A percentile compares a stretch with the other conserved stretches of the same genome.
phyloP scores from a whole-genome alignment of 2,329 filamentous ascomycete species.

The Paecilomyces fulvus region DNA sequence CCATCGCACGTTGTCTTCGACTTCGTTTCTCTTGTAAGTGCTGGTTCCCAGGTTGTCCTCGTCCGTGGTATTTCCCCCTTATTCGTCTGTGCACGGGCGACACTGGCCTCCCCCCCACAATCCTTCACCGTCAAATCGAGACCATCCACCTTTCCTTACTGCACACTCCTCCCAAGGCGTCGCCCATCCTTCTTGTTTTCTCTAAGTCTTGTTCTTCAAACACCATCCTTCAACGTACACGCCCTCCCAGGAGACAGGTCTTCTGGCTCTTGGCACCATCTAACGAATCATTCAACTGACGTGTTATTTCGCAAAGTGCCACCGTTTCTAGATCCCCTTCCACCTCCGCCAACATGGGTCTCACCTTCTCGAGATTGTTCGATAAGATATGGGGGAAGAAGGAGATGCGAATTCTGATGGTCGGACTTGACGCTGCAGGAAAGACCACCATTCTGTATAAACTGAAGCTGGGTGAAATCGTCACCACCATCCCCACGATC shows the following conservation, averaged over 20 bases:
- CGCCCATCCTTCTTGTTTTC: background rate
- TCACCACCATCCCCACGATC: slow-evolving; percentile 98
- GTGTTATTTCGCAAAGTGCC: slow-evolving; percentile 5
- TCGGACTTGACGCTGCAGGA: slow-evolving; percentile 97
- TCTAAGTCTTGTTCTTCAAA: background rate
- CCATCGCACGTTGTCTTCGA: slow-evolving; percentile 9
- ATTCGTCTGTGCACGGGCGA: slow-evolving; percentile 2
- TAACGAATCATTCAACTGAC: slow-evolving; percentile 11
- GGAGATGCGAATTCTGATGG: slow-evolving; percentile 99
- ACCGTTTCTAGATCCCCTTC: slow-evolving; percentile 13
- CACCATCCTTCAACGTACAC: background rate
- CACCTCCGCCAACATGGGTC: slow-evolving; percentile 70
- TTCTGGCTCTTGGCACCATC: background rate
- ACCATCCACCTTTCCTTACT: background rate
- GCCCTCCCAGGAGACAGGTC: background rate
- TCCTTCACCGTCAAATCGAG: slow-evolving; percentile 1
- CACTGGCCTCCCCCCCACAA: background rate
- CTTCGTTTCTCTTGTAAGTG: slow-evolving; percentile 8
- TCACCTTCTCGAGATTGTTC: slow-evolving; percentile 94
- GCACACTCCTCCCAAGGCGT: background rate
- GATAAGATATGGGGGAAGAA: slow-evolving; percentile 98
- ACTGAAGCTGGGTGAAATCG: slow-evolving; percentile 96
- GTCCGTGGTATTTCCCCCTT: slow-evolving; percentile 1
- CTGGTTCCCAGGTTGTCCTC: background rate
- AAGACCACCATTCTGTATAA: slow-evolving; percentile 99